A percentile compares a stretch with the other conserved stretches of the same genome.
phyloP scores from a whole-genome alignment of 495 filamentous ascomycete genomes.

The Aspergillus asperescens region DNA sequence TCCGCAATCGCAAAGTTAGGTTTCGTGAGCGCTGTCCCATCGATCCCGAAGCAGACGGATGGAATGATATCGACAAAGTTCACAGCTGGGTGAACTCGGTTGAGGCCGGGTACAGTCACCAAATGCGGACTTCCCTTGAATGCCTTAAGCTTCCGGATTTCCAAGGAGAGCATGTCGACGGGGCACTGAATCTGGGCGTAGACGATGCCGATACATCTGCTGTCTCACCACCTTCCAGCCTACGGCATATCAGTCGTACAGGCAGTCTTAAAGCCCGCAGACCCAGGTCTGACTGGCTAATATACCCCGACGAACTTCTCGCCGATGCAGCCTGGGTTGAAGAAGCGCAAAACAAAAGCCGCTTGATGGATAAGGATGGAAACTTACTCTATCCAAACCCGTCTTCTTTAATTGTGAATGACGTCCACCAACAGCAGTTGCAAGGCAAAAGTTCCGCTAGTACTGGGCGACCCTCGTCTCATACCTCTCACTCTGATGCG shows the following conservation, averaged over 20 bases:
- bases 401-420: conserved; percentile 18
- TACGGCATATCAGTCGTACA: conserved; percentile 31
- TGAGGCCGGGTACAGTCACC: conserved; percentile 42
- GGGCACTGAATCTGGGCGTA: conserved; percentile 11
- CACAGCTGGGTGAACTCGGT: conserved; percentile 70
- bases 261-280: conserved; percentile 51
- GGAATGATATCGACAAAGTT: conserved; percentile 64
- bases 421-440: conserved; percentile 18
- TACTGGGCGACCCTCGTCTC: conserved; percentile 21
- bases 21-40: conserved; percentile 65
- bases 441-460: conserved; percentile 15
- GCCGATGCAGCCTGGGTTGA: conserved; percentile 85
- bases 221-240: conserved; percentile 33
- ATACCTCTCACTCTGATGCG: conserved; percentile 29
- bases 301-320: conserved; percentile 71
- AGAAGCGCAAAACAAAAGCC: conserved; percentile 64
- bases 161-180: conserved; percentile 24
- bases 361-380: conserved; percentile 70
- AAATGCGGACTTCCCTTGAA: conserved; percentile 39
- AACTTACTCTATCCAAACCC: conserved; percentile 58
- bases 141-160: conserved; percentile 55
- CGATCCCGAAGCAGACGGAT: conserved; percentile 67
- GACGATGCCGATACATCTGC: conserved; percentile 24
- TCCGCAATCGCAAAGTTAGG: conserved; percentile 77
- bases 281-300: conserved; percentile 71